These are phyloP conservation scores for Penicillium coffeae DNA, from an alignment of 495 filamentous ascomycete genomes.

Conservation along the genomic window DNA sequence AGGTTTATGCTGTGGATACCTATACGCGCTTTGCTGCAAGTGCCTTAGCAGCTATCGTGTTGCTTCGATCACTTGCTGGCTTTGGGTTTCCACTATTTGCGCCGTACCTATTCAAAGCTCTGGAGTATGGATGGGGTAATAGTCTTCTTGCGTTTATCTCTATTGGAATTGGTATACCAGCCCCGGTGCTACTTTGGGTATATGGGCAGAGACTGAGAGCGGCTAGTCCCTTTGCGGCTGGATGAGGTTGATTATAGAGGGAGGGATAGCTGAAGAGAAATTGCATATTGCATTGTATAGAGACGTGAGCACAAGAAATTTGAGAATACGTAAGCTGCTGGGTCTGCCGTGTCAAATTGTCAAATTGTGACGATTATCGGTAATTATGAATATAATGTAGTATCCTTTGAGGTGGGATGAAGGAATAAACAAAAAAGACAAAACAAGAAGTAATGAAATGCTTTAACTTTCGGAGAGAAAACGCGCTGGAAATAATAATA, in stretches of 20 bases:
- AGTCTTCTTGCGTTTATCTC: constrained; percentile 54
- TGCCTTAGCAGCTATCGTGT: constrained; percentile 62
- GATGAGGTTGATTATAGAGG: constrained; percentile 21
- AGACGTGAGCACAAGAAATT: too few species aligned
- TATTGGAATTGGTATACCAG: constrained; percentile 53
- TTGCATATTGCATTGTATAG: not conserved
- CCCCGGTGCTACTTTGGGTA: constrained; percentile 59
- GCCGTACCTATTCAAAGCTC: constrained; percentile 54
- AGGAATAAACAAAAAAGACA: too few species aligned
- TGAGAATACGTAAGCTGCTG: too few species aligned
- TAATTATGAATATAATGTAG: too few species aligned
- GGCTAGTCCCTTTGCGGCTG: constrained; percentile 65
- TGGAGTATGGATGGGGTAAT: constrained; percentile 64
- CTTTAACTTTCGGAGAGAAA: too few species aligned
- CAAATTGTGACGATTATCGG: too few species aligned
- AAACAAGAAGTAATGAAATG: too few species aligned
- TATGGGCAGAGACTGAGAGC: constrained; percentile 54
- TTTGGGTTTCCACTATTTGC: constrained; percentile 79
- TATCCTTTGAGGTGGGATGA: too few species aligned
- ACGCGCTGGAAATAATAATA: too few species aligned
- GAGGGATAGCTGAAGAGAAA: not conserved
- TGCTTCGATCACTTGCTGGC: constrained; percentile 64
- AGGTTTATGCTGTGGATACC: constrained; percentile 73
- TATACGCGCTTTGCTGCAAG: constrained; percentile 73
- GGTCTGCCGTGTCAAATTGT: too few species aligned